Evolutionary conservation across 345 rosid species (phyloP), one percentile per base, ranked within the genome.

Genomic region (Eucalyptus regnans): DNA sequence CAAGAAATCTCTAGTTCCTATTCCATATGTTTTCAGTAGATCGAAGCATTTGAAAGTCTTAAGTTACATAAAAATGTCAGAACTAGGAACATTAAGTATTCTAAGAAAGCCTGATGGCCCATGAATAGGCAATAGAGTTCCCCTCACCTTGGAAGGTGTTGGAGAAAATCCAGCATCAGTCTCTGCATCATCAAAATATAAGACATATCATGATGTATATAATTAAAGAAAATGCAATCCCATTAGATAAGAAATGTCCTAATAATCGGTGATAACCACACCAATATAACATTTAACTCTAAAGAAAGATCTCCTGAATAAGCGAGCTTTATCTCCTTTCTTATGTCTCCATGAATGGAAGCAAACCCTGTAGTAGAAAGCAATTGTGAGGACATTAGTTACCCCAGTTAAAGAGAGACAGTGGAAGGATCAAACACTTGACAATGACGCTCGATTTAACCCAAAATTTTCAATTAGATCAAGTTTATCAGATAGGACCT

Each of bases 161-260:
- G 98, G 98, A 91, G 88, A 94, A 87, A 95, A 95, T 49, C 97
- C 98, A 50, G 94, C 97, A 93, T 96, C 98, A 86, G 94, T 92
- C 27, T 95, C 96, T 95, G 94, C 92, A 91, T 76, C 83, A 76
- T 76, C 46, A 76, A 76, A 76, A 37, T 76, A 44, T 37, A 12
- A 71, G 46, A 76, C 83, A 33, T 33, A 76, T 76, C 83, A 37
- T 76, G 83, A 52, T 52, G 56, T 52, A 52, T 52, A 52, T 22
- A 52, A 52, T 52, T 52, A 52, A 52, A 52, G 56, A 52, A 52
- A 52, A 52, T 52, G 56, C 56, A 52, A 0, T 52, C 56, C 22
- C 22, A 52, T 17, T 52, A 52, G 56, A 52, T 52, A 52, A 52
- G 56, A 52, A 52, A 17, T 17, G 56, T 52, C 56, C 23, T 52